These are phyloP conservation scores for Ganoderma leucocontextum DNA, from an alignment of 1,284 basidiomycete species.

Conservation along the genomic window DNA sequence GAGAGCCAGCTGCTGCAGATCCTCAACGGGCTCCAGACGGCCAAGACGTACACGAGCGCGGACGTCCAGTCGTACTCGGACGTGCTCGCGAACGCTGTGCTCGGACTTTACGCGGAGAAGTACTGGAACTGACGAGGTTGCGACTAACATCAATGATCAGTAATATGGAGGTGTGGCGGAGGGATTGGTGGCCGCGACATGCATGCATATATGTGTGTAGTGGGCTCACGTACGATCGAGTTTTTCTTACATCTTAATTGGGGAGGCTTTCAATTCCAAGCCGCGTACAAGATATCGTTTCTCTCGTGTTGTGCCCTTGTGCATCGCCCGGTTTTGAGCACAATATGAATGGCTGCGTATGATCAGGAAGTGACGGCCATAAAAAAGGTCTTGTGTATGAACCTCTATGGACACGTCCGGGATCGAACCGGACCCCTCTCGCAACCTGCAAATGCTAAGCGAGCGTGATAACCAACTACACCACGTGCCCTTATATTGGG, in stretches of 20 bases:
- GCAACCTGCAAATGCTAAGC: neutral
- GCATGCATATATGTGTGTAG: too few species aligned
- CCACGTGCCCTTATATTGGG: neutral
- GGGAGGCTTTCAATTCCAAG: too few species aligned
- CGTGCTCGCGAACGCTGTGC: slow-evolving; percentile 55
- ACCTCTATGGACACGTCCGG: neutral
- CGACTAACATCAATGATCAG: neutral
- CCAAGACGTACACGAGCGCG: slow-evolving; percentile 55
- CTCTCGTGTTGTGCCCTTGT: too few species aligned
- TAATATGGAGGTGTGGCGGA: neutral
- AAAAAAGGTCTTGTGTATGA: too few species aligned
- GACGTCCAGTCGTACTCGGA: slow-evolving; percentile 64
- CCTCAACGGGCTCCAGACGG: slow-evolving; percentile 63
- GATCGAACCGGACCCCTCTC: slow-evolving; percentile 10
- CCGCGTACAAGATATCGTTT: too few species aligned
- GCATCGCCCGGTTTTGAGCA: too few species aligned
- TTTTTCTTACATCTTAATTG: too few species aligned
- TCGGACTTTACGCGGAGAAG: slow-evolving; percentile 68
- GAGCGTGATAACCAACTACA: slow-evolving; percentile 10
- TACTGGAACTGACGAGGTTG: slow-evolving; percentile 58
- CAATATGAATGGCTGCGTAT: too few species aligned
- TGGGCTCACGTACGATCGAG: too few species aligned
- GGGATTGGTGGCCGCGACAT: too few species aligned
- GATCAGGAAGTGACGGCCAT: neutral
- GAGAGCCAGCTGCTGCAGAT: slow-evolving; percentile 57